A percentile compares a stretch with the other conserved stretches of the same genome.
These are phyloP conservation scores for Olyra latifolia DNA, from an alignment of 176 grass and related monocot genomes.

Conservation along the genomic window DNA sequence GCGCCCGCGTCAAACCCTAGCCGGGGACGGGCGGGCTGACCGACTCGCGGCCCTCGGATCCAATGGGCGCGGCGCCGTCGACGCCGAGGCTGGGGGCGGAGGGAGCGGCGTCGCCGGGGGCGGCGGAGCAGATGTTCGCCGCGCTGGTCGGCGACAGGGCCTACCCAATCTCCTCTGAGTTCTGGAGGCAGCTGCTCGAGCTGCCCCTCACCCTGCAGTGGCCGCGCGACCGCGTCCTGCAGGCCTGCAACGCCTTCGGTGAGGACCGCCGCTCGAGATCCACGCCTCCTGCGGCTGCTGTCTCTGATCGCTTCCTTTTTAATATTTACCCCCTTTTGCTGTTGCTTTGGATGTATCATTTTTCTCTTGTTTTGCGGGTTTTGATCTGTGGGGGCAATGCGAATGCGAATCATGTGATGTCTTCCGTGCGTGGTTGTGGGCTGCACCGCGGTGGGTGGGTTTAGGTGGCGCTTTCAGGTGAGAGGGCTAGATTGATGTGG, in stretches of 20 bases:
- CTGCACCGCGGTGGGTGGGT: not conserved
- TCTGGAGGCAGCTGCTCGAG: slow-evolving; percentile 93
- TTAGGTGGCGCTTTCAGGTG: not conserved
- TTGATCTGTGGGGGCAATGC: slow-evolving; percentile 26
- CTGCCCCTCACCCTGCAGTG: slow-evolving; percentile 89
- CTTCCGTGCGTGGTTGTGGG: not conserved
- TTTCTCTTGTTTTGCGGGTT: not conserved
- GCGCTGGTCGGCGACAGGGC: slow-evolving; percentile 73
- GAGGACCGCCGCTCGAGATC: slow-evolving; percentile 37
- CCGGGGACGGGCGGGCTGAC: not conserved
- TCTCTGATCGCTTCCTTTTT: not conserved
- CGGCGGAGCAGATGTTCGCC: slow-evolving; percentile 78
- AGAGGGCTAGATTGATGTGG: not conserved
- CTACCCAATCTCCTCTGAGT: slow-evolving; percentile 84
- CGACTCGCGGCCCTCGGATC: slow-evolving; percentile 28
- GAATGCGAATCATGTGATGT: slow-evolving; percentile 26
- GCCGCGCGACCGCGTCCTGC: slow-evolving; percentile 86
- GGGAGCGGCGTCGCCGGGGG: slow-evolving; percentile 33
- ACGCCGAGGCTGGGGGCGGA: slow-evolving; percentile 62
- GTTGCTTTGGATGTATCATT: not conserved
- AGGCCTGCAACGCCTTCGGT: slow-evolving; percentile 91
- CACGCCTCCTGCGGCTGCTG: not conserved
- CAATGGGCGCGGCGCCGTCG: slow-evolving; percentile 91
- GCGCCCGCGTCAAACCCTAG: slow-evolving; percentile 49
- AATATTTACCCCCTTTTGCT: not conserved